Percentiles rank a stretch among this genome's conserved stretches.
These are phyloP conservation scores for Chalciporus pseudorubinellus DNA, from an alignment of 768 basidiomycete species.

Conservation along the genomic window DNA sequence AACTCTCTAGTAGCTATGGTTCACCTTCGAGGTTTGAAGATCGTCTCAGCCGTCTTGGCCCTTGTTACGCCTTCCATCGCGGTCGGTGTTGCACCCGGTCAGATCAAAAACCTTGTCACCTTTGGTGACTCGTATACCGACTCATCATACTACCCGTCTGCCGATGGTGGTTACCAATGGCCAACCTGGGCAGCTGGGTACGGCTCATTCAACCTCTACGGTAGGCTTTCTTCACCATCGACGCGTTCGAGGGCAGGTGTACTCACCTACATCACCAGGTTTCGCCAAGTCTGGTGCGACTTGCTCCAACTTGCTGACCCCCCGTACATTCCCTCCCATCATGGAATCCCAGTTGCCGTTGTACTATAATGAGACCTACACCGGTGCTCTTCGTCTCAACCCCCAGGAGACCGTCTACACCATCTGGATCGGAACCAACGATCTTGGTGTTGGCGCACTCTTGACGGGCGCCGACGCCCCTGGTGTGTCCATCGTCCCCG, in stretches of 20 bases:
- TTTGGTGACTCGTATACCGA: conserved; percentile 72
- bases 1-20: conserved; percentile 2
- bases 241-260: neutral
- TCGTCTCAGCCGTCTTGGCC: conserved; percentile 11
- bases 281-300: conserved; percentile 63
- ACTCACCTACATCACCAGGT: conserved; percentile 1
- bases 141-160: conserved; percentile 34
- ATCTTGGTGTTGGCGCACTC: conserved; percentile 54
- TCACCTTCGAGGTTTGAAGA: neutral
- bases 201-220: conserved; percentile 49
- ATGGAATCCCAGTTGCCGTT: conserved; percentile 47
- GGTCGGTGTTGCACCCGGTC: conserved; percentile 34
- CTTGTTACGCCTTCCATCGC: conserved; percentile 8
- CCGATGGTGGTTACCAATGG: conserved; percentile 51
- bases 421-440: conserved; percentile 69
- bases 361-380: conserved; percentile 43
- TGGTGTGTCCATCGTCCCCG: conserved; percentile 55
- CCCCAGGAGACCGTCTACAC: conserved; percentile 56
- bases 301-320: conserved; percentile 62
- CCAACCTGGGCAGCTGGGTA: conserved; percentile 59
- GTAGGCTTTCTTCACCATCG: conserved; percentile 16
- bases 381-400: conserved; percentile 36
- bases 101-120: conserved; percentile 63
- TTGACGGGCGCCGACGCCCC: conserved; percentile 47
- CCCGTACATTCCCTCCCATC: conserved; percentile 55